phyloP scores from a whole-genome alignment of 2,329 filamentous ascomycete species.

The Tolypocladium pustulatum region DNA sequence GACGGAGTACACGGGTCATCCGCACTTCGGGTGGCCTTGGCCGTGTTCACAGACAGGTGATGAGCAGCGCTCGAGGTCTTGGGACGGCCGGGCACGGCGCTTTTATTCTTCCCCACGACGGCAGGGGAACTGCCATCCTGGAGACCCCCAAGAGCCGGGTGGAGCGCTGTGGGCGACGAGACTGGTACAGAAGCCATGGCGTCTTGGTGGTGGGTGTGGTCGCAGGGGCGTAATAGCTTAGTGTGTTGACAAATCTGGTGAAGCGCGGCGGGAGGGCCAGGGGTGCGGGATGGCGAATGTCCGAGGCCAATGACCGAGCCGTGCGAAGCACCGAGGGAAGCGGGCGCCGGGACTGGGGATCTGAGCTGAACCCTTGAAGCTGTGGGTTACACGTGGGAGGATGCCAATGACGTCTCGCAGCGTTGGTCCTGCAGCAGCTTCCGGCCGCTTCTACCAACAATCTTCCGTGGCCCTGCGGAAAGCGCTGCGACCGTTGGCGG shows the following conservation, averaged over 20 bases:
- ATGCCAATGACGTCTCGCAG: background rate
- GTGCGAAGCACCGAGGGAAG: slow-evolving; percentile 11
- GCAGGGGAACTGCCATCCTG: slow-evolving; percentile 7
- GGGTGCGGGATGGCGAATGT: slow-evolving; percentile 6
- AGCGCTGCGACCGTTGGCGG: background rate
- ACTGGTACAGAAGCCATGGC: slow-evolving; percentile 22
- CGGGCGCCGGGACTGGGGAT: slow-evolving; percentile 4
- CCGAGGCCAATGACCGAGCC: slow-evolving; percentile 15
- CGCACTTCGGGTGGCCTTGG: slow-evolving; percentile 9
- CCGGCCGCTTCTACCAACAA: background rate
- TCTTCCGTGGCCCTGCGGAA: background rate
- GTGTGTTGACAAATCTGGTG: background rate
- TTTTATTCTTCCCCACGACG: slow-evolving; percentile 2
- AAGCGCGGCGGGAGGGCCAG: slow-evolving; percentile 2
- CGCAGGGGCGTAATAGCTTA: background rate
- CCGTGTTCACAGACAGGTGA: slow-evolving; percentile 10
- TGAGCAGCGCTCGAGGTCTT: slow-evolving; percentile 7
- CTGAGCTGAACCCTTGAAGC: background rate
- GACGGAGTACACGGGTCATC: slow-evolving; percentile 8
- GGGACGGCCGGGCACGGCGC: slow-evolving; percentile 8
- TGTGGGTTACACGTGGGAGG: background rate
- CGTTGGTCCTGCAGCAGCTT: background rate
- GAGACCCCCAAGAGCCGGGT: slow-evolving; percentile 36
- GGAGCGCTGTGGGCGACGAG: slow-evolving; percentile 37
- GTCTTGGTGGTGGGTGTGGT: background rate